A percentile compares a stretch with the other conserved stretches of the same genome.
Evolutionary conservation across 1,139 yeast species (phyloP).

Genomic region (Yamadazyma sp.): DNA sequence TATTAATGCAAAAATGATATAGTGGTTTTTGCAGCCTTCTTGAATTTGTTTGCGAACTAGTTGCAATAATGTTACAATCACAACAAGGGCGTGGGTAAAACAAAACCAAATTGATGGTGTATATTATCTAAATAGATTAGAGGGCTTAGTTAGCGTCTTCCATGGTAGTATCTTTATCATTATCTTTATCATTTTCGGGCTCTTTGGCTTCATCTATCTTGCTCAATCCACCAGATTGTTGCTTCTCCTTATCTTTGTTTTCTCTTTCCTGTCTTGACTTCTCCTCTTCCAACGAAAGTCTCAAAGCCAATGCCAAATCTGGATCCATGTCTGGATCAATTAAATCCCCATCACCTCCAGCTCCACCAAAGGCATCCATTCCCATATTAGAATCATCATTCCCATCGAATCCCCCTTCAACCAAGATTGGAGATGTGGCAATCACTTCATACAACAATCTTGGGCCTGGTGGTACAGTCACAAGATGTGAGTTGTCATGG

Average conservation of each 20-base stretch:
- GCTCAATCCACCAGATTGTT: constrained; percentile 24
- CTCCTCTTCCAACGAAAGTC: constrained; percentile 82
- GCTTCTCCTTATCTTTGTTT: constrained; percentile 36
- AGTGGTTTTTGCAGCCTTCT: background rate
- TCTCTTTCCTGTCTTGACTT: constrained; percentile 72
- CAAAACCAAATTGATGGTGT: background rate
- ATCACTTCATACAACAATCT: constrained; percentile 73
- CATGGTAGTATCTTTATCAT: constrained; percentile 15
- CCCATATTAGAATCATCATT: constrained; percentile 41
- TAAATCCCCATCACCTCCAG: constrained; percentile 55
- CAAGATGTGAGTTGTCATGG: constrained; percentile 80
- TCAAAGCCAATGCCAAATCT: constrained; percentile 90
- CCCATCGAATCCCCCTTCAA: constrained; percentile 53
- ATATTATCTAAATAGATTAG: background rate
- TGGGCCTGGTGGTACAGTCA: constrained; percentile 89
- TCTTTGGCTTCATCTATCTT: constrained; percentile 37
- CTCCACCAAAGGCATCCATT: constrained; percentile 47
- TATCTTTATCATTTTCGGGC: constrained; percentile 17
- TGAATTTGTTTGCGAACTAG: background rate
- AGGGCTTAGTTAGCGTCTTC: constrained; percentile 8
- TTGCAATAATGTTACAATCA: constrained; percentile 2
- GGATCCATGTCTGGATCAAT: constrained; percentile 95
- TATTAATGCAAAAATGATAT: too few relatives aligned
- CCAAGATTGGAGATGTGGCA: constrained; percentile 66
- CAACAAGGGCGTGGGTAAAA: background rate